Evolutionary conservation across 352 stramenopile genomes (phyloP).

Genomic region (Pythium grandisporangium): DNA sequence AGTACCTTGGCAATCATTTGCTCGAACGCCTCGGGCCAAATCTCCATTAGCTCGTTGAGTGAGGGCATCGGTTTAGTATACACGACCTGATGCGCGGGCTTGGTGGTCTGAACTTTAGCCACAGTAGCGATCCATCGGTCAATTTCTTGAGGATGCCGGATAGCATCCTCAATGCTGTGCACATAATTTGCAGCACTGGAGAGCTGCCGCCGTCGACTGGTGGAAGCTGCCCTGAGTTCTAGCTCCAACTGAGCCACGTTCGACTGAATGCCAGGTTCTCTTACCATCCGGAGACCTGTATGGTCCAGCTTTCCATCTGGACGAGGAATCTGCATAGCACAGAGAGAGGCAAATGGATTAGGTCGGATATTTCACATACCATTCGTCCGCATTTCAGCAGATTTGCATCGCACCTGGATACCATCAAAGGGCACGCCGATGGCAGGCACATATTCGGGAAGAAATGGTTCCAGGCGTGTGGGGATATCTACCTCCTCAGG

Average conservation of each 20-base stretch:
- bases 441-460: constrained; percentile 87
- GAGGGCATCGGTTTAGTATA: constrained; percentile 89
- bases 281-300: constrained; percentile 74
- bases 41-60: constrained; percentile 82
- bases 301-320: constrained; percentile 74
- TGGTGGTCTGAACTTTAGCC: constrained; percentile 77
- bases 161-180: constrained; percentile 85
- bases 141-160: constrained; percentile 80
- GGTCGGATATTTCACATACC: too few relatives aligned
- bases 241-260: constrained; percentile 86
- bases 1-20: constrained; percentile 31
- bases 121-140: constrained; percentile 91
- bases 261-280: constrained; percentile 84
- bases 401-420: constrained; percentile 30
- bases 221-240: constrained; percentile 53
- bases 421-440: constrained; percentile 62
- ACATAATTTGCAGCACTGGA: constrained; percentile 22
- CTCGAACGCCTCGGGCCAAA: constrained; percentile 87
- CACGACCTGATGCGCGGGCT: constrained; percentile 53
- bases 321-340: constrained; percentile 55
- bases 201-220: constrained; percentile 20
- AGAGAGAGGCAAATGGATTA: not conserved
- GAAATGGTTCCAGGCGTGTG: constrained; percentile 88
- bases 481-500: constrained; percentile 86
- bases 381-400: not conserved